A percentile compares a stretch with the other conserved stretches of the same genome.
phyloP scores from a whole-genome alignment of 805 yeast species.

The Geotrichum ghanense region DNA sequence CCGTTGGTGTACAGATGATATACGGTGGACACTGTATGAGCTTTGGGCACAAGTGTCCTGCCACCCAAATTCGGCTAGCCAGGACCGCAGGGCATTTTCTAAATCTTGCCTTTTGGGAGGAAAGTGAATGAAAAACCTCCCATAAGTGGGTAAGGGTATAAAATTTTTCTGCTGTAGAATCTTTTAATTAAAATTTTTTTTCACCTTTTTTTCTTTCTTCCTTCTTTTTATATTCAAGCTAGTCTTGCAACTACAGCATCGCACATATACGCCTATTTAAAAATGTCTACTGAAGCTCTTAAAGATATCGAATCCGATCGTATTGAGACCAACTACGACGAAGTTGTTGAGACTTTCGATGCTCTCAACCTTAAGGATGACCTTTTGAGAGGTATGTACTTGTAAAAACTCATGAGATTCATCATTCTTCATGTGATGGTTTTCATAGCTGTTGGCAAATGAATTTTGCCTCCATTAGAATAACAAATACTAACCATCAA shows the following conservation, averaged over 20 bases:
- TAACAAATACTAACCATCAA: conserved; percentile 13
- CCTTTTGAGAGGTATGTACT: conserved; percentile 47
- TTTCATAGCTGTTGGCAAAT: background rate
- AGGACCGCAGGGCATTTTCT: too few relatives aligned
- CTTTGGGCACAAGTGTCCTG: too few relatives aligned
- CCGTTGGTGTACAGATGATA: too few relatives aligned
- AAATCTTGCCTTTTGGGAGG: too few relatives aligned
- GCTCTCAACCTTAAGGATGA: conserved; percentile 63
- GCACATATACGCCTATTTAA: background rate
- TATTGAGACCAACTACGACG: conserved; percentile 94
- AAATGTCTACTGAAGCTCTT: conserved; percentile 25
- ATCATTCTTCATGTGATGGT: background rate
- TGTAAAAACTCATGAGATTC: conserved; percentile 9
- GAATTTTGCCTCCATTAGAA: background rate
- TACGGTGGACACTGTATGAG: too few relatives aligned
- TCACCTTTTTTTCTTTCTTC: background rate
- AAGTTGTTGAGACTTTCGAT: conserved; percentile 65
- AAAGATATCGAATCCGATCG: conserved; percentile 70
- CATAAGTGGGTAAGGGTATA: background rate
- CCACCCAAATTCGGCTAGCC: too few relatives aligned
- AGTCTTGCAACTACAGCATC: background rate
- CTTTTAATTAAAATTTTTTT: background rate
- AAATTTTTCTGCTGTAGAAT: background rate
- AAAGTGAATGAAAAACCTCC: too few relatives aligned
- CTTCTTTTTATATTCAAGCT: background rate